Evolutionary conservation across 305 asterid species (phyloP), one percentile per base, ranked within the genome.

Genomic region (Solanum hybrid): DNA sequence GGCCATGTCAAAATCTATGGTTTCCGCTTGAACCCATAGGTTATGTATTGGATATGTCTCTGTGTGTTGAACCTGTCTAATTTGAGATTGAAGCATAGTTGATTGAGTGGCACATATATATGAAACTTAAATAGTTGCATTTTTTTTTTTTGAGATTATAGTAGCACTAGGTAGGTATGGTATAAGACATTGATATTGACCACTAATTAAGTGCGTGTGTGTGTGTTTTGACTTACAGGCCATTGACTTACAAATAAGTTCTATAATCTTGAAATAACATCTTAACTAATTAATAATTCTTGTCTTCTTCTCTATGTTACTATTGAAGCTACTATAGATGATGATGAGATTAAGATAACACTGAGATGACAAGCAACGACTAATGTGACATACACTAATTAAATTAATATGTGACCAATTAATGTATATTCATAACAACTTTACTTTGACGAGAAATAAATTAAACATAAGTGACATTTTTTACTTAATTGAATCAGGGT

Each of bases 281-380:
- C 60, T 78, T 78, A 78, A 78, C 31, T 37, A 78, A 78, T 10
- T 96, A 72, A 27, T 27, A 27, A 1, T 96, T 98, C 0, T 92
- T 96, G 93, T 78, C 98, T 96, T 76, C 98, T 97, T 91, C 96
- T 95, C 72, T 98, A 95, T 92, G 95, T 95, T 93, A 95, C 11
- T 98, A 95, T 56, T 96, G 98, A 37, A 77, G 45, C 45, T 77
- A 77, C 84, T 77, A 19, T 34, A 19, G 45, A 34, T 34, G 84
- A 34, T 34, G 8, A 9, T 73, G n/a, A 29, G 79, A 75, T 75
- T 29, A 75, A 29, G 38, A 75, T 14, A 34, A 10, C 84, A 4
- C 10, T 77, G 45, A 34, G 29, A 77, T 77, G 9, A 77, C 45
- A 91, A 95, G 95, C 37, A 64, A 22, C 72, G 27, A 64, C 72